Base-by-base conservation (phyloP, 768 basidiomycete species). In the Heimioporus sp. region DNA sequence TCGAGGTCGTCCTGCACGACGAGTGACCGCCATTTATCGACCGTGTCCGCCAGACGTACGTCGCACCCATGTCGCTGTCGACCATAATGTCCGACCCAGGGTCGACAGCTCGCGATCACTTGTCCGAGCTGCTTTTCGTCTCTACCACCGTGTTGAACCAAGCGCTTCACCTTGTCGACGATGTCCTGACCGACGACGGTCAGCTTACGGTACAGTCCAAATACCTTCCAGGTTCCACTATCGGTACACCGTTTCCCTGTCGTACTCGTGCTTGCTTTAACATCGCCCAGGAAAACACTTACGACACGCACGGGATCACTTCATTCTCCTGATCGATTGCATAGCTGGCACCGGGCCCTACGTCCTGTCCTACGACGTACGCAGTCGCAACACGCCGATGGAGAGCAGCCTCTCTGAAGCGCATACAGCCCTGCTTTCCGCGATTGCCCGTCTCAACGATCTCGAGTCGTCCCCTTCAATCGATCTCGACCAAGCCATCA, bases 271-370 rank as follows among this genome's bases (percentile, higher is more conserved):
- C 49, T 28, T 17, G 9, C 32, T 34, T 48, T 47, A 13, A 42
- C 48, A 31, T 46, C 34, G 46, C 45, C 36, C 42, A 92, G 90
- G 90, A 44, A 93, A 93, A 71, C 91, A 93, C 65, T 65, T 93
- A 39, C 83, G 91, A 36, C 91, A 93, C 74, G 89, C 88, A 20
- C 77, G 86, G 49, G 91, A 92, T 62, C 92, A 93, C 62, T 93
- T 89, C 63, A 73, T 77, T 47, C 77, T 92, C 24, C 76, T 92
- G 6, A 61, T 83, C 39, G 80, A 85, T 32, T 80, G 76, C 41
- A 68, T 84, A 46, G 63, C 73, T 19, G 72, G 76, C 12, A 62
- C 74, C 24, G 65, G 72, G 20, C 77, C 80, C 38, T 74, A 79
- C 60, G 70, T 80, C 39, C 64, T 93, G 46, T 87, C 84, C 15